Evolutionary conservation across 1,139 yeast species (phyloP), one percentile per base, ranked within the genome.

Genomic region (Nakaseomyces kungkrabaensis): DNA sequence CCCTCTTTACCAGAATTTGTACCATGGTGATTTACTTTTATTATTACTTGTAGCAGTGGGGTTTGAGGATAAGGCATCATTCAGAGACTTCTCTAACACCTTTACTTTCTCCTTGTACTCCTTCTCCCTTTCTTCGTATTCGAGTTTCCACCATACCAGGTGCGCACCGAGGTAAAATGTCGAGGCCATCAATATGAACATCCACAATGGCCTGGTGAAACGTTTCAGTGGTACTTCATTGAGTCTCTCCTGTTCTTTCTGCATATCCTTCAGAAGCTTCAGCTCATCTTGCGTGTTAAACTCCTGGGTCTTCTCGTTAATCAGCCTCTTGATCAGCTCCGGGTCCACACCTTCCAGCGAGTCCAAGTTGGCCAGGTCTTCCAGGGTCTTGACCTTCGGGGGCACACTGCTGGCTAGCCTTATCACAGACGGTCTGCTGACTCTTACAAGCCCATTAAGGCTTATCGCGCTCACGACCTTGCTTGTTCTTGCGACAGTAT

Each of bases 101-200:
- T 49, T 43, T 8, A 59, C 60, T 37, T 55, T 49, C 11, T 50
- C 26, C 33, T 52, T 41, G 27, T 56, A 48, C 33, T 59, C 63
- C 6, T 47, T 42, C 44, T 68, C 71, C 17, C 59, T 60, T 46
- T 60, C 64, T 1, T 61, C 59, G 45, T 60, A 62, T 51, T 66
- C 70, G 33, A 65, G 48, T 37, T 58, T 56, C 69, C 71, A 65
- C 71, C 71, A 68, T 1, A 57, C 33, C 40, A 55, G 59, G 40
- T 68, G 70, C 34, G 57, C 56, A 1, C 57, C 48, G 37, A 68
- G 50, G 47, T 67, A 68, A 3, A 61, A 60, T 10, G 61, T 52
- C 0, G 68, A 62, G 45, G 65, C 58, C 64, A 63, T 58, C 31
- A 65, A 37, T 9, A 63, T 45, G 36, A 64, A 57, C 10, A 63